Base-by-base conservation (phyloP, 139 green algal species). In the Chlamydomonas sp. region DNA sequence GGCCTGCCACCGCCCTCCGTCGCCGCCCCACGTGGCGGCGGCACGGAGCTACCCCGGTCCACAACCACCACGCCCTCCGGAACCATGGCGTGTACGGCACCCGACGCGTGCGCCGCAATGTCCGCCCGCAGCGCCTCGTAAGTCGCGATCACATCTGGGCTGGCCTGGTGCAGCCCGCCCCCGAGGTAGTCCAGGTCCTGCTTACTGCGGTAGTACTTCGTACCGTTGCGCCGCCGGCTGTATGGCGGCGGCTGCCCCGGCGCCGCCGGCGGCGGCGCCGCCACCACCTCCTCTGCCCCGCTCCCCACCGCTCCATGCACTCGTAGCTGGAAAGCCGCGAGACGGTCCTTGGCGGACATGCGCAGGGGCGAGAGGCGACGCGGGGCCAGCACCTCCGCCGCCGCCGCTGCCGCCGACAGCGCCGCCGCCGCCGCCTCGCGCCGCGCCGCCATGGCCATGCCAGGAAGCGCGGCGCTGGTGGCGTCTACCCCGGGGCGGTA, bases 151-250 rank as follows among this genome's bases (percentile, higher is more conserved):
- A 89, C 63, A n/a, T 89, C 85, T 3, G 57, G 59, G 4, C 63
- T 77, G 16, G 90, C 61, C 31, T 73, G 86, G 86, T 89, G 84
- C 76, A 92, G n/a, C 5, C 90, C 90, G 58, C 79, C 72, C 9
- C 90, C 90, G 16, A 92, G 71, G 72, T 92, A 83, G 59, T 90
- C 85, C 12, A 64, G 73, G 64, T 92, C 83, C 17, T 80, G 83
- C 14, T 69, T 79, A 31, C 62, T 77, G 63, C 83, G 73, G 75
- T 82, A 81, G 62, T 86, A 86, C 60, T 73, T 72, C 20, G 79
- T 61, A 20, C 82, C 82, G 61, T 86, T 86, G 71, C 71, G 82
- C 60, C 82, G 31, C 8, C 80, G 80, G 6, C 17, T 79, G 69
- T 86, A 78, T 57, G 58, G 79, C 66, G 8, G 5, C 63, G 63